Evolutionary conservation across 2,329 filamentous ascomycete genomes (phyloP).

Genomic region (Colletotrichum liriopes): DNA sequence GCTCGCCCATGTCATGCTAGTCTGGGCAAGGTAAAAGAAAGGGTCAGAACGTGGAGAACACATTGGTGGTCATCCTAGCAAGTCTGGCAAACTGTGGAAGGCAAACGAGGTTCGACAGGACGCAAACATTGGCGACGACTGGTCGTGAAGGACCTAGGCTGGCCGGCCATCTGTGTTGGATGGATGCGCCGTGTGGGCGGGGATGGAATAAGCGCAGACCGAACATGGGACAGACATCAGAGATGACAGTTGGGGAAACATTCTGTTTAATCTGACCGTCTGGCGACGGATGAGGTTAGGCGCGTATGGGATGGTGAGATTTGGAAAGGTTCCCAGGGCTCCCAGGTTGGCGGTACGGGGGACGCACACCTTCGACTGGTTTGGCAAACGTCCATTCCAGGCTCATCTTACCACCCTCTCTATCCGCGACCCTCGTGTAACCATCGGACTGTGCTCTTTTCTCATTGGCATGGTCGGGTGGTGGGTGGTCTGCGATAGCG

Average conservation of each 20-base stretch:
- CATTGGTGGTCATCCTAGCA: too few relatives aligned
- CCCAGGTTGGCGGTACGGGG: not conserved
- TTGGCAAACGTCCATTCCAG: not conserved
- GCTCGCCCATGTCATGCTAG: not conserved
- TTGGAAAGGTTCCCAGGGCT: too few relatives aligned
- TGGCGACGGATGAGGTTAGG: constrained; percentile 2
- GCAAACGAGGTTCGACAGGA: not conserved
- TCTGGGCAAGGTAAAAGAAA: not conserved
- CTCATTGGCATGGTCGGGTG: not conserved
- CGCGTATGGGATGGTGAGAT: not conserved
- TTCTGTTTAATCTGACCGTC: not conserved
- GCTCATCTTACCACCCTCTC: not conserved
- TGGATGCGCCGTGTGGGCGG: not conserved
- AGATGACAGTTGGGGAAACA: not conserved
- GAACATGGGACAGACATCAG: not conserved
- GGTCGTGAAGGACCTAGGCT: not conserved
- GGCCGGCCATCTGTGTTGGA: not conserved
- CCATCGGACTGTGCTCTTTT: not conserved
- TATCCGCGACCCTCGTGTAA: too few relatives aligned
- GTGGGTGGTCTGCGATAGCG: not conserved
- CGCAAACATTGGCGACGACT: not conserved
- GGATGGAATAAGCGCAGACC: not conserved
- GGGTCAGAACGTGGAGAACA: not conserved
- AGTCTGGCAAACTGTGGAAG: not conserved
- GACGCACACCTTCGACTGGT: not conserved